Evolutionary conservation across 75 land plant species (phyloP), one percentile per base, ranked within the genome.

Genomic region (Isoetes taiwanensis): DNA sequence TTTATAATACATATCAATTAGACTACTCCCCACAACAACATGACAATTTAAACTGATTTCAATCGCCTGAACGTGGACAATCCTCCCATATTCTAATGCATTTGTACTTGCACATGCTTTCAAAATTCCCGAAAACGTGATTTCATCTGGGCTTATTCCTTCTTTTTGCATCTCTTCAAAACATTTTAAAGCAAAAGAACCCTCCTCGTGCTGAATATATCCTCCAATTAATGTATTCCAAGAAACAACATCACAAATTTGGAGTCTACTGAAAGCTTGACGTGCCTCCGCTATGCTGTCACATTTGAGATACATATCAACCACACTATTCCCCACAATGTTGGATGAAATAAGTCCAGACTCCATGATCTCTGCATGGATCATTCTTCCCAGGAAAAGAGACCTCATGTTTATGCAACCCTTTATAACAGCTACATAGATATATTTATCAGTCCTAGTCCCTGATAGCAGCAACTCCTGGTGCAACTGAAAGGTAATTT

Each of bases 171-270:
- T 81, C 52, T 58, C 30, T 16, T 35, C 31, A 50, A 81, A 77
- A 30, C 69, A 42, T 1, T 23, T 31, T 16, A 81, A 48, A 61
- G 75, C 77, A 34, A 74, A 72, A 1, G 28, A 23, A 1, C 23
- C 3, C 3, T 11, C 23, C 0, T 70, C 78, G 0, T 64, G 62
- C 41, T 64, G 60, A n/a, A 63, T 64, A 68, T 60, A 74, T 1
- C 78, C 68, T 50, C 58, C 71, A 9, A 81, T 64, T 65, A 81
- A 58, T 9, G 71, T 65, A 43, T 77, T 81, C 77, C 84, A 81
- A 12, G 75, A 50, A 32, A 74, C 70, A 20, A 61, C 64, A 61
- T 77, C 78, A 32, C 55, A 54, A 28, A 30, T 46, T 0, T 43
- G 55, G 54, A 70, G 26, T 8, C n/a, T 2, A 52, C 28, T 23